Conservation (phyloP, 2,329 filamentous ascomycete species). For the Alternaria novae-zelandiae region DNA sequence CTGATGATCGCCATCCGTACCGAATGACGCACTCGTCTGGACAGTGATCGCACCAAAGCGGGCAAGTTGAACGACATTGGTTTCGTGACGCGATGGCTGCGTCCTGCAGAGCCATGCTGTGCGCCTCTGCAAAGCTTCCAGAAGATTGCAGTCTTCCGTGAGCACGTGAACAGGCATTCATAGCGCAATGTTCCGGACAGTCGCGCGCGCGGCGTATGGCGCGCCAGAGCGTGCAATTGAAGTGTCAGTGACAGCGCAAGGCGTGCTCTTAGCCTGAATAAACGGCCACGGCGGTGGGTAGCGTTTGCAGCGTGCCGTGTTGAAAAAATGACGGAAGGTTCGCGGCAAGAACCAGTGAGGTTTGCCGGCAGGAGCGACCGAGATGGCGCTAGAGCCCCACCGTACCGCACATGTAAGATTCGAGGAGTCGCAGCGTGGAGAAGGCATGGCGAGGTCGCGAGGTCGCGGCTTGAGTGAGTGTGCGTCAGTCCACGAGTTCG, state of each 20-base stretch:
- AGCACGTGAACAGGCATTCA: constrained; percentile 23
- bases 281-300: constrained; percentile 6
- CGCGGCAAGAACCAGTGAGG: constrained; percentile 33
- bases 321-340: constrained; percentile 18
- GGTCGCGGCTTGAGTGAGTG: constrained; percentile 4
- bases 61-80: constrained; percentile 33
- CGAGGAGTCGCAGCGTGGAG: constrained; percentile 7
- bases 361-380: constrained; percentile 31
- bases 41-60: constrained; percentile 15
- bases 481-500: background rate
- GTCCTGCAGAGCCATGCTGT: constrained; percentile 18
- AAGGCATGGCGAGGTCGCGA: background rate
- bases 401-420: constrained; percentile 9
- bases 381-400: constrained; percentile 12
- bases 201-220: constrained; percentile 11
- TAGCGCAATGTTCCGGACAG: constrained; percentile 5
- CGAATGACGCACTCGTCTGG: constrained; percentile 36
- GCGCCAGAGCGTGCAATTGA: constrained; percentile 6
- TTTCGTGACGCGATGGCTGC: constrained; percentile 38
- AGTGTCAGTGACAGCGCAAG: constrained; percentile 5
- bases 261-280: constrained; percentile 7
- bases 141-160: constrained; percentile 20
- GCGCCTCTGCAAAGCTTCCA: constrained; percentile 20
- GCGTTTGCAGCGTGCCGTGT: constrained; percentile 19
- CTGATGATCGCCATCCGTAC: constrained; percentile 39